Conservation (phyloP, 139 green algal species). For the Coelastrella sp. region DNA sequence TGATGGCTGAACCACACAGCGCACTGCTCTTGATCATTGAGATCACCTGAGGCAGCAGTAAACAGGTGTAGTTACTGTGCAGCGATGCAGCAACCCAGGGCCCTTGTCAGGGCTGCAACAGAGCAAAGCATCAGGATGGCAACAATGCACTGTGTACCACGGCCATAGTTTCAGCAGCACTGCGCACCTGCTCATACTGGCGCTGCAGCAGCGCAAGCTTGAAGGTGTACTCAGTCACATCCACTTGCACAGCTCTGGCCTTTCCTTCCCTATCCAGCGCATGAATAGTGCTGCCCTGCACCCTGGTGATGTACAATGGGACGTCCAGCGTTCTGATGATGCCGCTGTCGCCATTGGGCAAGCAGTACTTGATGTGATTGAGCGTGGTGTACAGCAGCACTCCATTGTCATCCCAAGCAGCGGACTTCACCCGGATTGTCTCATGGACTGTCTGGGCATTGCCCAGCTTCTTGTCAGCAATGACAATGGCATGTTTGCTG, state of each 20-base stretch:
- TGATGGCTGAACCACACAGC: slow-evolving; percentile 97
- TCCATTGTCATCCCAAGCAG: slow-evolving; percentile 96
- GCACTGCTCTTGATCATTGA: slow-evolving; percentile 79
- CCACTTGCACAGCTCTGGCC: slow-evolving; percentile 89
- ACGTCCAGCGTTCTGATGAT: slow-evolving; percentile 98
- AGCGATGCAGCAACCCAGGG: neutral
- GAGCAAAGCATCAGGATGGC: no score
- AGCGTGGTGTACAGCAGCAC: slow-evolving; percentile 99
- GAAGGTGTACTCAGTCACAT: slow-evolving; percentile 98
- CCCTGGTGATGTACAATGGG: slow-evolving; percentile 95
- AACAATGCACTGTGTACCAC: no score
- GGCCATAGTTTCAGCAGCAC: neutral
- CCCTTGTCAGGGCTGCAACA: no score
- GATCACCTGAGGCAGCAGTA: slow-evolving; percentile 15
- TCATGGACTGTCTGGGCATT: slow-evolving; percentile 95
- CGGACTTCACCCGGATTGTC: slow-evolving; percentile 90
- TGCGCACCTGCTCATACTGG: slow-evolving; percentile 95
- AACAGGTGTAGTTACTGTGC: neutral
- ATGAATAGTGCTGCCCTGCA: slow-evolving; percentile 77
- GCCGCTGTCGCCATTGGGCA: slow-evolving; percentile 97
- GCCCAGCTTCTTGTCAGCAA: slow-evolving; percentile 93
- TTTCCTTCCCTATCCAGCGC: slow-evolving; percentile 98
- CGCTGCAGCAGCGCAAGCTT: slow-evolving; percentile 96
- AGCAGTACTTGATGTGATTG: slow-evolving; percentile 99
- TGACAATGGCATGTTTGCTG: slow-evolving; percentile 97